phyloP scores from a whole-genome alignment of 2,329 filamentous ascomycete genomes.

The Colletotrichum navitas region DNA sequence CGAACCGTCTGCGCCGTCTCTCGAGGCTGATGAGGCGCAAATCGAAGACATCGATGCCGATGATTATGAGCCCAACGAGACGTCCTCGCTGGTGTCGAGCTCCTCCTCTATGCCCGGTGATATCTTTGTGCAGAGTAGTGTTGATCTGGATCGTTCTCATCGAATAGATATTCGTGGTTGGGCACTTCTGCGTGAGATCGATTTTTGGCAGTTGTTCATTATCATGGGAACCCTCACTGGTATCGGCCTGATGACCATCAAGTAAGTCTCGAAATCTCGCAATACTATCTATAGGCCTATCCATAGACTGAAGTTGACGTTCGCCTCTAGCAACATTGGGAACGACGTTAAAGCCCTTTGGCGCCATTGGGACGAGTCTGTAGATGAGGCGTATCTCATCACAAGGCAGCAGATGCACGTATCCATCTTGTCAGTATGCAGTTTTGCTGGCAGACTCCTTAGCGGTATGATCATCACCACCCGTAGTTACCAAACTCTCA shows the following conservation, averaged over 20 bases:
- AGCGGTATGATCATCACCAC: conserved; percentile 69
- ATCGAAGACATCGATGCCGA: conserved; percentile 47
- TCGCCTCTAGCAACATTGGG: conserved; percentile 82
- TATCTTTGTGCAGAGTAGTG: conserved; percentile 67
- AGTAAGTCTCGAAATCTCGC: conserved; percentile 69
- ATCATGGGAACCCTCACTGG: conserved; percentile 93
- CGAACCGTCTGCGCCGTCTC: conserved; percentile 34
- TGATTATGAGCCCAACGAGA: conserved; percentile 72
- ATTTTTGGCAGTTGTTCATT: conserved; percentile 92
- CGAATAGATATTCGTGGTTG: conserved; percentile 92
- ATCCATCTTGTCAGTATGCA: conserved; percentile 90
- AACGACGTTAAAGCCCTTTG: conserved; percentile 90
- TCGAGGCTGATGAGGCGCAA: conserved; percentile 44
- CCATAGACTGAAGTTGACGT: conserved; percentile 48
- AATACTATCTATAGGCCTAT: background rate
- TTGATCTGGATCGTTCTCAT: conserved; percentile 81
- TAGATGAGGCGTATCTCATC: conserved; percentile 80
- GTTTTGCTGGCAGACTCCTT: conserved; percentile 83
- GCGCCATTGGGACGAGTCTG: conserved; percentile 83
- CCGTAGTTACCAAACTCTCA: background rate
- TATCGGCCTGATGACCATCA: conserved; percentile 98
- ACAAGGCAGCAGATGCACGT: conserved; percentile 91
- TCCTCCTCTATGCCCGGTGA: conserved; percentile 65
- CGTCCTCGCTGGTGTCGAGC: conserved; percentile 82
- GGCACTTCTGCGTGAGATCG: conserved; percentile 75